Base-by-base conservation (phyloP, 305 asterid genomes). In the Solanum aculeatissimum region DNA sequence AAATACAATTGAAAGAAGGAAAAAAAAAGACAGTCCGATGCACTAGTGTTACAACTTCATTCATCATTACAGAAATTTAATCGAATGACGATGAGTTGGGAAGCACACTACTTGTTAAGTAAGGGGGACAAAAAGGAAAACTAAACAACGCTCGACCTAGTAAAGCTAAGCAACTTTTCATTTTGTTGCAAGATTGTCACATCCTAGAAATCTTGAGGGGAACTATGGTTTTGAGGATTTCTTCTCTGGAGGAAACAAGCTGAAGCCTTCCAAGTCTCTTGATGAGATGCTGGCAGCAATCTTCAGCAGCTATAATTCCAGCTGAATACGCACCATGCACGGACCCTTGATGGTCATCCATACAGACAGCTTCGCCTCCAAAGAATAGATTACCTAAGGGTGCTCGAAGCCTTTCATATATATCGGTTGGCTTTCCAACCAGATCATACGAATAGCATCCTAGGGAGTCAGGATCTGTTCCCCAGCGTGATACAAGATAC, bases 281-380 rank as follows among this genome's bases (percentile, higher is more conserved):
- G 90, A 89, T 78, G 13, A 95, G 87, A 92, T 92, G 97, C 74
- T 86, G 90, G 83, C 90, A 93, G 78, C 98, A 94, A 66, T 84
- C 86, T 32, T 95, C 97, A 18, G 98, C 98, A 7, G 98, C 99
- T 95, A 92, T 89, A 23, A 92, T 84, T 66, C 98, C 99, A 4
- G 99, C 95, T 2, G 98, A 93, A 85, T 95, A 97, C 4, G 98
- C 99, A 25, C 99, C 99, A 15, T 97, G 99, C 6, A 95, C 98
- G 0, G 99, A 97, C 19, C 99, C 99, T 84, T 95, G 99, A 87
- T 97, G 98, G 19, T 97, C 98, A 49, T 75, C 81, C 66, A 89
- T 91, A 55, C 98, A 92, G 43, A 90, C 97, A 0, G 99, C 99
- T 90, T 96, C 99, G 4, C 99, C 99, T 43, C 95, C 99, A 40